These are phyloP conservation scores for Ajuga chamaepitys DNA, from an alignment of 257 asterid species.

Conservation along the genomic window DNA sequence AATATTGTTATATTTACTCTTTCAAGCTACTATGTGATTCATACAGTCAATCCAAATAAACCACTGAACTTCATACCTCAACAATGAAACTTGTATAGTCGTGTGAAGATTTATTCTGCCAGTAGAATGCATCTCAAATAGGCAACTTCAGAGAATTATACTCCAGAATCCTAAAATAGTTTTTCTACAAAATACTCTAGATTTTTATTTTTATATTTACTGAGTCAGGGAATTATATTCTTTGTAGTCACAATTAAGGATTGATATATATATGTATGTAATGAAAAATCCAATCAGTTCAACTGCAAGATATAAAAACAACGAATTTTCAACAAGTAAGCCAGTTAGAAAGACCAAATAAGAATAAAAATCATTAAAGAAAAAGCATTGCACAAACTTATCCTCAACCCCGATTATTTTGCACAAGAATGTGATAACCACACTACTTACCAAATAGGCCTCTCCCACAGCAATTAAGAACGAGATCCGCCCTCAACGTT, in stretches of 20 bases:
- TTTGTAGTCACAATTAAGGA: background rate
- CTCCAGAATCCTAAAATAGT: slow-evolving; percentile 3
- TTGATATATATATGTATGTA: background rate
- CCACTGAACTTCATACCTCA: background rate
- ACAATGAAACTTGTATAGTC: slow-evolving; percentile 5
- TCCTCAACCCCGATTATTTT: too few species aligned
- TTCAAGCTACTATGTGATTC: background rate
- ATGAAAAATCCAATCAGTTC: background rate
- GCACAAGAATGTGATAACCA: too few species aligned
- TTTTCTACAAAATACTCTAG: background rate
- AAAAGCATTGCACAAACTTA: too few species aligned
- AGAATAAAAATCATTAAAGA: too few species aligned
- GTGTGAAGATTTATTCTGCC: background rate
- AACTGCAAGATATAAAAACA: background rate
- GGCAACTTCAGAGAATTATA: background rate
- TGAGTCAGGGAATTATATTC: background rate
- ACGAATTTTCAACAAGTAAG: background rate
- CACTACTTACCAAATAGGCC: too few species aligned
- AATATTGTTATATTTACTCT: background rate
- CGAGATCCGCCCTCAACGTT: too few species aligned
- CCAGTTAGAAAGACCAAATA: too few species aligned
- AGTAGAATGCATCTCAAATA: background rate
- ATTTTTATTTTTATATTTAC: background rate
- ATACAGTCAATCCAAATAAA: background rate
- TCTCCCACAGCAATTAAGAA: too few species aligned